Conservation (phyloP, 352 stramenopile species). For the Phytophthora melonis region DNA sequence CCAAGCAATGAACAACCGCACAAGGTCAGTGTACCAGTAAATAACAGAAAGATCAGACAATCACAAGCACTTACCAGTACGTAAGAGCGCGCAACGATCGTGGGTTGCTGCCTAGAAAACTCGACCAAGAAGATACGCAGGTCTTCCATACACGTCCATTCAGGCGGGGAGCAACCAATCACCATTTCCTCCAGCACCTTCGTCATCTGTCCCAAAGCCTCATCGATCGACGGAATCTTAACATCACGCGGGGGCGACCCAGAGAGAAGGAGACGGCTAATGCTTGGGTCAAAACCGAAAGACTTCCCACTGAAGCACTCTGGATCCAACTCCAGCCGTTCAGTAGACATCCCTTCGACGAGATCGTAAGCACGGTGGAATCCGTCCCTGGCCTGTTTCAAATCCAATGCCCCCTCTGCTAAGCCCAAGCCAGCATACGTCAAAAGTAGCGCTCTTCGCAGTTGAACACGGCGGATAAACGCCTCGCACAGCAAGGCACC, state of each 20-base stretch:
- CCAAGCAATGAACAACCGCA: slow-evolving; percentile 5
- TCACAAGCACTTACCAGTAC: slow-evolving; percentile 64
- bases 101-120: slow-evolving; percentile 74
- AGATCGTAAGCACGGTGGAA: slow-evolving; percentile 58
- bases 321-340: slow-evolving; percentile 71
- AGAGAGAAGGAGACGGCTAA: slow-evolving; percentile 77
- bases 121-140: slow-evolving; percentile 80
- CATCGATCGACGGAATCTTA: slow-evolving; percentile 65
- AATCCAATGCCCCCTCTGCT: slow-evolving; percentile 53
- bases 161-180: slow-evolving; percentile 60
- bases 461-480: slow-evolving; percentile 64
- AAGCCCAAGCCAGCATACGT: slow-evolving; percentile 59
- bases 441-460: slow-evolving; percentile 58
- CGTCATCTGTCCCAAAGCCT: slow-evolving; percentile 57
- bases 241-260: slow-evolving; percentile 79
- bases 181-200: slow-evolving; percentile 67
- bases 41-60: not conserved
- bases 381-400: slow-evolving; percentile 46
- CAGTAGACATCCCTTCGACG: slow-evolving; percentile 54
- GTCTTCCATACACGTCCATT: slow-evolving; percentile 86
- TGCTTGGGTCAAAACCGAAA: slow-evolving; percentile 78
- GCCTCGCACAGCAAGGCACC: slow-evolving; percentile 66
- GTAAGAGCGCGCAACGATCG: slow-evolving; percentile 83
- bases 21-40: slow-evolving; percentile 18
- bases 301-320: slow-evolving; percentile 76